Evolutionary conservation across 108 stramenopile genomes (phyloP).

Genomic region (Nitzschia inconspicua): DNA sequence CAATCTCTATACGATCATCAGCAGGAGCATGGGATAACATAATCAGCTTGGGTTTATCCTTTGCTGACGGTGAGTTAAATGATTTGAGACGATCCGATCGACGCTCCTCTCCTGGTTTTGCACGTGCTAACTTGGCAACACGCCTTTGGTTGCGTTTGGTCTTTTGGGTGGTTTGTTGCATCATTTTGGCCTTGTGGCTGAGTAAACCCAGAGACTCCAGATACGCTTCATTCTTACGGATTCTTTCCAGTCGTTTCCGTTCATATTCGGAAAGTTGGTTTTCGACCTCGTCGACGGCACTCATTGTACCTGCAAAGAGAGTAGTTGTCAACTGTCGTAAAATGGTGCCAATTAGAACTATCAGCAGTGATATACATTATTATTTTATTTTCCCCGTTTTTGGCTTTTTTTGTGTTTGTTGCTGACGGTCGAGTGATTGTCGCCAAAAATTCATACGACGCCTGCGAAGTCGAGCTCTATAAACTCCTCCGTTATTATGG

Average conservation of each 20-base stretch:
- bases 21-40: conserved; percentile 2
- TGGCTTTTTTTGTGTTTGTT: no score
- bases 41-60: neutral
- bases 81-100: conserved; percentile 9
- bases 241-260: conserved; percentile 27
- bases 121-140: neutral
- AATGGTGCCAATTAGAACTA: no score
- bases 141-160: neutral
- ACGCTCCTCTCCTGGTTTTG: conserved; percentile 4
- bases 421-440: no score
- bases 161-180: neutral
- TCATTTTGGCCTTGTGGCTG: neutral
- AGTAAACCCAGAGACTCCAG: conserved; percentile 32
- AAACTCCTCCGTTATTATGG: no score
- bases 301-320: no score
- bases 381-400: no score
- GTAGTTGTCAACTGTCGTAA: no score
- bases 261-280: conserved; percentile 51
- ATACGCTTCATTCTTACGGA: conserved; percentile 36
- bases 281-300: no score
- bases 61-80: no score
- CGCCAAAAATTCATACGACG: no score
- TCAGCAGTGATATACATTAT: no score
- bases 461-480: no score
- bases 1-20: neutral